Conservation (phyloP, 768 basidiomycete genomes). For the Butyriboletus loyo region DNA sequence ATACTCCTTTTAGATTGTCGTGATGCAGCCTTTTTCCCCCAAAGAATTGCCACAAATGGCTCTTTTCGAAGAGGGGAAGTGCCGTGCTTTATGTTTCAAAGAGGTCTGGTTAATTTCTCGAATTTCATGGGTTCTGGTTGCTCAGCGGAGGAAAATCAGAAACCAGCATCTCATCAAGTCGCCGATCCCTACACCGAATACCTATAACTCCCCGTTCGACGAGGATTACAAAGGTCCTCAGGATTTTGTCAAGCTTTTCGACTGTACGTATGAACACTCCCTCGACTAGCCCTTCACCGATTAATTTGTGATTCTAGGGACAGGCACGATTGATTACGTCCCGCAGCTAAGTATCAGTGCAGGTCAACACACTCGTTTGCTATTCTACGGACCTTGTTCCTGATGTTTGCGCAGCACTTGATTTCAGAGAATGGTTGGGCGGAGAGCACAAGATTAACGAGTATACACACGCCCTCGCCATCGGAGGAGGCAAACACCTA, state of each 20-base stretch:
- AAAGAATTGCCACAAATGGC: constrained; percentile 87
- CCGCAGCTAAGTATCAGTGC: constrained; percentile 52
- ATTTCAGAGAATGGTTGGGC: constrained; percentile 71
- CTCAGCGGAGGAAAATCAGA: constrained; percentile 30
- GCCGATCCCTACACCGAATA: constrained; percentile 53
- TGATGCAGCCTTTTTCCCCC: neutral
- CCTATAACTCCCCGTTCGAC: constrained; percentile 49
- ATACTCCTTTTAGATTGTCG: neutral
- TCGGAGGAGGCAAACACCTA: constrained; percentile 59
- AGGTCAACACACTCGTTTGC: constrained; percentile 35
- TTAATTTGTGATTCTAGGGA: constrained; percentile 45
- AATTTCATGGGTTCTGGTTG: neutral
- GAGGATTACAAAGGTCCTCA: constrained; percentile 26
- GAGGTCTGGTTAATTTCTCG: constrained; percentile 34
- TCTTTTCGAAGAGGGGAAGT: constrained; percentile 64
- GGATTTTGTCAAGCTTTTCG: constrained; percentile 50
- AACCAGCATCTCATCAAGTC: constrained; percentile 64
- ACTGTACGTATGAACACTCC: constrained; percentile 28
- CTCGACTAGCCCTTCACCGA: neutral
- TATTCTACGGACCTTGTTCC: neutral
- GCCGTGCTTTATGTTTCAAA: constrained; percentile 74
- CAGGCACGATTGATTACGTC: constrained; percentile 56
- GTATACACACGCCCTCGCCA: constrained; percentile 69
- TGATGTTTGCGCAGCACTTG: constrained; percentile 47
- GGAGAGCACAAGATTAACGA: constrained; percentile 69